Base-by-base conservation (phyloP, 441 rosid genomes). In the Corymbia citriodora region DNA sequence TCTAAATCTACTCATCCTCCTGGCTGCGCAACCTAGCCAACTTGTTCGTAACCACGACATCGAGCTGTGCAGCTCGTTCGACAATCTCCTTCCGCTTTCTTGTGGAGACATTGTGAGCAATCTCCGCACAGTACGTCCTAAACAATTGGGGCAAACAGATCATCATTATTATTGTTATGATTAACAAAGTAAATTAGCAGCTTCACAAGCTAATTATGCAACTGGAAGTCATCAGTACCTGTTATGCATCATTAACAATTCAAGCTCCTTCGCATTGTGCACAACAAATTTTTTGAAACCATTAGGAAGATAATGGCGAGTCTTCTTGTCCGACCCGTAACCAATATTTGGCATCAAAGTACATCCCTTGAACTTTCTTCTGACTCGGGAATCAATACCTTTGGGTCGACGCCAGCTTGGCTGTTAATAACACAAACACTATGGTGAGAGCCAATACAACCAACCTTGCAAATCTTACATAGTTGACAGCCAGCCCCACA, bases 271-370 rank as follows among this genome's bases (percentile, higher is more conserved):
- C 4, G 88, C 90, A 29, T 96, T 97, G 96, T 96, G 97, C 16
- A 97, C 98, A 14, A 97, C 96, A 54, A 97, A 97, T n/a, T 97
- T 97, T 96, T 96, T 96, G 93, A 97, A 97, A 25, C 98, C 98
- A 72, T 97, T 97, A 1, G 98, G 97, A 55, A 97, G 99, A 89
- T 94, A 95, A 70, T 97, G 98, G 5, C 97, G 95, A 6, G 99
- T 97, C 90, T 95, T 97, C 93, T 96, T 97, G 94, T 97, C 99
- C 8, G 97, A 93, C 2, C 98, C 99, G 16, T 98, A 97, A 6
- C 99, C 99, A 54, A 97, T 94, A 87, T 98, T 98, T 87, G 99
- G 99, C 99, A 98, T 97, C 92, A 98, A 88, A 4, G 99, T 96
- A 70, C 94, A 94, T 91, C 99, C 99, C 89, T 98, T 97, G 95